Percentiles rank a stretch among this genome's conserved stretches.
Evolutionary conservation across 257 asterid genomes (phyloP).

Genomic region (Jacaranda copaia): DNA sequence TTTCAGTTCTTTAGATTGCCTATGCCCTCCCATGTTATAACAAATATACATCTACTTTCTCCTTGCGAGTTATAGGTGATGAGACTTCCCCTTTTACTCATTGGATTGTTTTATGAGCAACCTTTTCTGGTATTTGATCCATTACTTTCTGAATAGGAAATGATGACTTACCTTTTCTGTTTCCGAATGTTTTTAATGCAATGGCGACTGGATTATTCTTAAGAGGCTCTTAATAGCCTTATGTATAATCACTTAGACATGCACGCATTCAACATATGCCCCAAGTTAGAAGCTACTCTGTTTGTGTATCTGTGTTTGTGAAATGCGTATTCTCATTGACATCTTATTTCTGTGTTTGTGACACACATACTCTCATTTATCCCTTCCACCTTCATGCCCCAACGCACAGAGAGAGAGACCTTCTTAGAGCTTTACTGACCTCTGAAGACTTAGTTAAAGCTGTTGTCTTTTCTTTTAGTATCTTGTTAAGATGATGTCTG

Average conservation of each 20-base stretch:
- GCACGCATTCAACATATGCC: background rate
- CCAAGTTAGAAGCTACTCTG: no score
- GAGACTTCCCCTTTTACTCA: background rate
- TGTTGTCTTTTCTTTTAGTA: background rate
- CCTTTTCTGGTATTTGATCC: background rate
- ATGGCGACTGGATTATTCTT: background rate
- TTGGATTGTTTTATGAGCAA: constrained; percentile 9
- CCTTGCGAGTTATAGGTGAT: background rate
- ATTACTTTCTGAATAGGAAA: background rate
- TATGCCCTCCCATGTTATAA: no score
- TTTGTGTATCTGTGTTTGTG: no score
- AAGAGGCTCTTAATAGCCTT: background rate
- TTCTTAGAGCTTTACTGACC: no score
- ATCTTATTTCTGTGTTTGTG: no score
- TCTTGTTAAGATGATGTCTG: constrained; percentile 2
- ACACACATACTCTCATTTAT: no score
- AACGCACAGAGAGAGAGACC: no score
- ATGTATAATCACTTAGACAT: constrained; percentile 7
- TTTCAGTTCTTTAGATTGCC: no score
- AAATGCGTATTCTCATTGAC: no score
- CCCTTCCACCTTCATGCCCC: no score
- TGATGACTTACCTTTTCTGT: background rate
- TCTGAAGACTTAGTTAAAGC: no score
- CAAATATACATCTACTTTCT: no score
- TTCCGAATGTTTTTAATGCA: background rate